phyloP scores from a whole-genome alignment of 2,329 filamentous ascomycete species.

The Cercospora sp. region DNA sequence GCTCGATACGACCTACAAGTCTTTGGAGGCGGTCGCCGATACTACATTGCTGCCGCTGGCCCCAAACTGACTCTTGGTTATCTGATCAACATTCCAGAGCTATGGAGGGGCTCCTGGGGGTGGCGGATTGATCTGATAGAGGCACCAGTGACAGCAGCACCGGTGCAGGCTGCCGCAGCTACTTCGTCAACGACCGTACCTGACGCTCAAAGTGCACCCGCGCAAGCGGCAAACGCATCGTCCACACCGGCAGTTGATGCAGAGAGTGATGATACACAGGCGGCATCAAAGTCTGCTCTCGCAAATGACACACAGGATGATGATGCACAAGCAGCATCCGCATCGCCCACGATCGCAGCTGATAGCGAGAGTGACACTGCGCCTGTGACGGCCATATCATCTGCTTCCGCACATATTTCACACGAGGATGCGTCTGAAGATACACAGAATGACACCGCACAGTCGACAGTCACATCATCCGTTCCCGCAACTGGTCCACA shows the following conservation, averaged over 20 bases:
- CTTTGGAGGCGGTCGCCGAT: no score
- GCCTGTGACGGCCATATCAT: background rate
- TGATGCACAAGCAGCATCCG: background rate
- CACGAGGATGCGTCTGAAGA: background rate
- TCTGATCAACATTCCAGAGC: no score
- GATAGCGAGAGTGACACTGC: background rate
- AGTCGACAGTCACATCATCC: background rate
- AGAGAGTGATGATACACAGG: background rate
- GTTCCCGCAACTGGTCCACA: background rate
- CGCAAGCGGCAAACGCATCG: background rate
- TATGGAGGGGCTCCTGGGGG: background rate
- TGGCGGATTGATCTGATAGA: background rate
- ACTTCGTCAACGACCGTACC: background rate
- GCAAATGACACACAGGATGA: background rate
- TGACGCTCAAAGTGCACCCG: background rate
- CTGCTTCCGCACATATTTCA: background rate
- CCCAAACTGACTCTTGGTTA: no score
- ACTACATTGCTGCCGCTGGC: background rate
- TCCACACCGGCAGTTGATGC: background rate
- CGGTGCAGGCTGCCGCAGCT: background rate
- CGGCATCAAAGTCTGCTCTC: background rate
- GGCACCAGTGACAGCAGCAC: background rate
- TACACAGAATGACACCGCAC: background rate
- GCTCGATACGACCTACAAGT: background rate
- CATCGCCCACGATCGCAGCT: background rate